Base-by-base conservation (phyloP, 2,329 filamentous ascomycete genomes). In the Clarireedia hainanense region DNA sequence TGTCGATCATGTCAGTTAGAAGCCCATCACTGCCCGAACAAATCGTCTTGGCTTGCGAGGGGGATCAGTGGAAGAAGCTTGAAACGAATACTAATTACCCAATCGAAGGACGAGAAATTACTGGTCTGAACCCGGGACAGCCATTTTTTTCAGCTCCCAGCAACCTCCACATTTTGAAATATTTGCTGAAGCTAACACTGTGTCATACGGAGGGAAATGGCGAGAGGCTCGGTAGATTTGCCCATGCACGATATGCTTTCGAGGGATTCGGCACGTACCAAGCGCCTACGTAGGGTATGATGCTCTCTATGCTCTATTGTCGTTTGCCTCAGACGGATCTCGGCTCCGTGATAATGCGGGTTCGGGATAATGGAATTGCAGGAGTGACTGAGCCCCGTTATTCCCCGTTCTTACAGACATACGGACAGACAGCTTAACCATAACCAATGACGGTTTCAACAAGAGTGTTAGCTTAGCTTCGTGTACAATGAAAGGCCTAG, bases 1-100 rank as follows among this genome's bases (percentile, higher is more conserved):
- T 50, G 52, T 55, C 52, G 52, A 55, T 55, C 52, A 55, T 50
- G 39, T 30, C 47, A 50, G 15, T 34, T 36, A 48, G 15, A n/a
- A 55, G 47, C 47, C 20, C 36, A 55, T n/a, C 42, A 20, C 50
- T 55, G 37, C 52, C 47, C 43, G 45, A 55, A 50, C 46, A 37
- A 43, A 37, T 27, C 15, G 10, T 20, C n/a, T 42, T 55, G 46
- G 52, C 46, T 55, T 50, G 52, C 47, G 49, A 51, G 36, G 50
- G 36, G n/a, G 9, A n/a, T 50, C 46, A 24, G 46, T 50, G 42
- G 47, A 42, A 55, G 46, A 5, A 27, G 23, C 27, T 45, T 50
- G 52, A 55, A 55, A 55, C 52, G 36, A 7, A 50, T 17, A 26
- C 15, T 43, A 36, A 55, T 26, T 17, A 52, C 26, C 52, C 39